These are phyloP conservation scores for Micractinium conductrix DNA, from an alignment of 139 green algal genomes.

Conservation along the genomic window DNA sequence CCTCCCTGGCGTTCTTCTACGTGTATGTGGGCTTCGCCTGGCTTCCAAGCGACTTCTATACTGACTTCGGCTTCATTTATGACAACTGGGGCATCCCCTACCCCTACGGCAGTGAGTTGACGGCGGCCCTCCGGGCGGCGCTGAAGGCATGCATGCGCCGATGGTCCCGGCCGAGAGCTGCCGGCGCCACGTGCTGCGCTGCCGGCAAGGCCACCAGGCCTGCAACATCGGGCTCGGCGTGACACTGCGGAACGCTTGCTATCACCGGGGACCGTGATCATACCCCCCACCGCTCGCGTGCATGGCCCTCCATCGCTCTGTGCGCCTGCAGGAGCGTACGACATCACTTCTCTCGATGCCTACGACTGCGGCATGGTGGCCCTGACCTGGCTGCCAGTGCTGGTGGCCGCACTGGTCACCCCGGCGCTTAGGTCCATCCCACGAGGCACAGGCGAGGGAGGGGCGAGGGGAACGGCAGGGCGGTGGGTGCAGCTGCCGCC, in stretches of 20 bases:
- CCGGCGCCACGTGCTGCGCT: too few species aligned
- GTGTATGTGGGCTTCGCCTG: neutral
- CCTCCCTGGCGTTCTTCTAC: neutral
- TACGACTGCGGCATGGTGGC: neutral
- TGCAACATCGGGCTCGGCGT: too few species aligned
- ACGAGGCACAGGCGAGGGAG: neutral
- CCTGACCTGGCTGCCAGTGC: conserved; percentile 17
- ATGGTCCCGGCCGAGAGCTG: too few species aligned
- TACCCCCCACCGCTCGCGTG: neutral
- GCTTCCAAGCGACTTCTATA: neutral
- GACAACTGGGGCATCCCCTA: neutral
- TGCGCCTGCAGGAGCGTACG: neutral
- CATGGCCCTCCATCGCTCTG: neutral
- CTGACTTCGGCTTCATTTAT: neutral
- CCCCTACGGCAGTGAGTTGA: too few species aligned
- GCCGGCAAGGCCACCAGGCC: too few species aligned
- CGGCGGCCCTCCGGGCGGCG: too few species aligned
- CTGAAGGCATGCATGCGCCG: too few species aligned
- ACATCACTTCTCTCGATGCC: neutral
- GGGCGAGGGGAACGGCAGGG: too few species aligned
- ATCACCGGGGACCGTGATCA: too few species aligned
- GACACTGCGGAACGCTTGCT: too few species aligned
- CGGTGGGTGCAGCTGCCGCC: too few species aligned
- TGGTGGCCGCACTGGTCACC: neutral
- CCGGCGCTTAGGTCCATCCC: neutral